phyloP scores from a whole-genome alignment of 1,284 basidiomycete genomes.

The Ceratobasidium sp. region DNA sequence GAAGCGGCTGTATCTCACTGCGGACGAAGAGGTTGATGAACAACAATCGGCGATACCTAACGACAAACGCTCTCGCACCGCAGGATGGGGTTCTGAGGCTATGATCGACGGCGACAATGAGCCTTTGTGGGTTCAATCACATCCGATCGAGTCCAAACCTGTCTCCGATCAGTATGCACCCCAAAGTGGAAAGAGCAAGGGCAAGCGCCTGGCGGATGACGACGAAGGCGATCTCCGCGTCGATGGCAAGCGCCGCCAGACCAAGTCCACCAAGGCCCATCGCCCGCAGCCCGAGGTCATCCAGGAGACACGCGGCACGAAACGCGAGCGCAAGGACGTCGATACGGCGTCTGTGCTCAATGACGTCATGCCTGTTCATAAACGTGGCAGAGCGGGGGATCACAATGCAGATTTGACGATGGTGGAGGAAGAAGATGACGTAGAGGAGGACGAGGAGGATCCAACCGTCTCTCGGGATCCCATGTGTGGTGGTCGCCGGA shows the following conservation, averaged over 20 bases:
- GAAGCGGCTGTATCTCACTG: slow-evolving; percentile 39
- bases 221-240: slow-evolving; percentile 55
- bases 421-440: slow-evolving; percentile 57
- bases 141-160: slow-evolving; percentile 12
- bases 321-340: slow-evolving; percentile 76
- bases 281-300: slow-evolving; percentile 5
- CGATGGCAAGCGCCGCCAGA: slow-evolving; percentile 47
- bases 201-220: slow-evolving; percentile 49
- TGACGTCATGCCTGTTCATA: slow-evolving; percentile 58
- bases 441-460: slow-evolving; percentile 48
- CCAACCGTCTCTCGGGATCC: slow-evolving; percentile 59
- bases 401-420: slow-evolving; percentile 63
- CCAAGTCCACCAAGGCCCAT: slow-evolving; percentile 42
- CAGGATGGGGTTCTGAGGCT: slow-evolving; percentile 36
- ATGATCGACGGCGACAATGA: slow-evolving; percentile 41
- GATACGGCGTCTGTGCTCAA: slow-evolving; percentile 75
- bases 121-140: slow-evolving; percentile 29
- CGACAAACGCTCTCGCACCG: slow-evolving; percentile 37
- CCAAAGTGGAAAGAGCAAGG: slow-evolving; percentile 25
- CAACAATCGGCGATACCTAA: slow-evolving; percentile 13
- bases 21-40: slow-evolving; percentile 35
- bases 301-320: slow-evolving; percentile 65
- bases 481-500: slow-evolving; percentile 63
- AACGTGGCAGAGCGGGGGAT: slow-evolving; percentile 63
- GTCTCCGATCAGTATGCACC: slow-evolving; percentile 9